Conservation (phyloP, 208 protist genomes). For the Trypanosoma lewisi region DNA sequence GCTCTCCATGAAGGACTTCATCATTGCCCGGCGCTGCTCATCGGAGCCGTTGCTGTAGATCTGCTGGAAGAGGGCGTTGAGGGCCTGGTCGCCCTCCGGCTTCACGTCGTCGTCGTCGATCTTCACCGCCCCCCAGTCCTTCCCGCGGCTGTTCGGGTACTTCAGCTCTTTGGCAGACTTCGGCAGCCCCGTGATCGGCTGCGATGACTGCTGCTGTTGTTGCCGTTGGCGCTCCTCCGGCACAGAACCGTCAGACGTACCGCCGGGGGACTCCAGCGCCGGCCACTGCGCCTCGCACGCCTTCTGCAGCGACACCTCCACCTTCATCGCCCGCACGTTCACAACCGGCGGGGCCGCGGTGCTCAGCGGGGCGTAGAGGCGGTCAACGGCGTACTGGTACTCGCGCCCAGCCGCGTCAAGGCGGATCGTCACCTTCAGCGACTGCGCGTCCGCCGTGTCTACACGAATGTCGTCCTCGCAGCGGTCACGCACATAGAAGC, state of each 20-base stretch:
- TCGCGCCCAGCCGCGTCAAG: conserved; percentile 60
- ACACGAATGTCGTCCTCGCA: conserved; percentile 55
- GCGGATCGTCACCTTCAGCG: conserved; percentile 51
- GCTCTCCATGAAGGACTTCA: conserved; percentile 94
- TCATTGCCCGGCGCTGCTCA: conserved; percentile 92
- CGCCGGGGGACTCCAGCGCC: conserved; percentile 42
- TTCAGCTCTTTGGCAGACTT: conserved; percentile 45
- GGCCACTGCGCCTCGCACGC: conserved; percentile 64
- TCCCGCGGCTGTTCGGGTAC: conserved; percentile 82
- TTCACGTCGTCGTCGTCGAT: conserved; percentile 85
- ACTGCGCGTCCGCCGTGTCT: conserved; percentile 25
- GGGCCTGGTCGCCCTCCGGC: conserved; percentile 86
- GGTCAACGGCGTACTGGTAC: conserved; percentile 67
- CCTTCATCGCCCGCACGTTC: conserved; percentile 81
- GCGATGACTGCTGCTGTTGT: conserved; percentile 6
- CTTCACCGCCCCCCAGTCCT: conserved; percentile 77
- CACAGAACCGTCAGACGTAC: no score
- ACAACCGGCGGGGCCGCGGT: conserved; percentile 28
- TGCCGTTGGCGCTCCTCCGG: no score
- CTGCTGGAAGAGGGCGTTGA: conserved; percentile 92
- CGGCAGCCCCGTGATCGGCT: conserved; percentile 14
- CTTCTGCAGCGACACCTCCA: conserved; percentile 76
- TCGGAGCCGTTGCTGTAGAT: conserved; percentile 92
- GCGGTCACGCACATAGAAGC: conserved; percentile 85
- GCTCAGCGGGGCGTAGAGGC: conserved; percentile 55